Base-by-base conservation (phyloP, 345 rosid genomes). In the Sisymbrium altissimum region DNA sequence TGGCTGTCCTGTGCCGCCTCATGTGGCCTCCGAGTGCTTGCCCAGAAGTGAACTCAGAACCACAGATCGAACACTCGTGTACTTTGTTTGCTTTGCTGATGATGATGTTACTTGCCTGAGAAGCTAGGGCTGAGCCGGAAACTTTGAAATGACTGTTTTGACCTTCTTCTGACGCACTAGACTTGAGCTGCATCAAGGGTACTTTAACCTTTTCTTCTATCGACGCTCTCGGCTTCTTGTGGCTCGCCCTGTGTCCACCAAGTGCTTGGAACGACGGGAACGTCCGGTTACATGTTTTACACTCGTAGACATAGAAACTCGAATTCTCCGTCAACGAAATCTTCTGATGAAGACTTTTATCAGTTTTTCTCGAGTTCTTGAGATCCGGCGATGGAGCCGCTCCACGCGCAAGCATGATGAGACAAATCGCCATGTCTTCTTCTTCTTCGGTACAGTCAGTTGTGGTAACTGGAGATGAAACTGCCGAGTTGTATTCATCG, bases 11-110 rank as follows among this genome's bases (percentile, higher is more conserved):
- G 45, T 96, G 99, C 78, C 99, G 80, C 69, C 99, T 89, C 98
- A 96, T 96, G 83, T 96, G 99, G 9, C 99, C 98, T 1, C 99
- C 99, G 3, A 96, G 86, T 1, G 99, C 99, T 82, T 96, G 99
- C 2, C 99, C 99, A 0, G 98, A 92, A 9, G 79, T 73, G 75
- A 96, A 96, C 77, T 90, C 96, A 3, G 96, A 84, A 14, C 99
- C 98, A 11, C 99, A 92, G 44, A 92, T 84, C n/a, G 86, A 88
- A 76, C 99, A 96, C 86, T 86, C 99, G 55, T 96, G 99, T 77
- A 87, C 83, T 79, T 89, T 86, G 30, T 65, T 76, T 67, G 74
- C 77, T 66, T 66, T 78, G 44, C 2, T 62, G 50, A 58, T 65
- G 30, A 38, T 66, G 30, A 21, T 66, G 79, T 81, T 71, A 68